Evolutionary conservation across 306 rosid species (phyloP).

Genomic region (Quercus rubra): DNA sequence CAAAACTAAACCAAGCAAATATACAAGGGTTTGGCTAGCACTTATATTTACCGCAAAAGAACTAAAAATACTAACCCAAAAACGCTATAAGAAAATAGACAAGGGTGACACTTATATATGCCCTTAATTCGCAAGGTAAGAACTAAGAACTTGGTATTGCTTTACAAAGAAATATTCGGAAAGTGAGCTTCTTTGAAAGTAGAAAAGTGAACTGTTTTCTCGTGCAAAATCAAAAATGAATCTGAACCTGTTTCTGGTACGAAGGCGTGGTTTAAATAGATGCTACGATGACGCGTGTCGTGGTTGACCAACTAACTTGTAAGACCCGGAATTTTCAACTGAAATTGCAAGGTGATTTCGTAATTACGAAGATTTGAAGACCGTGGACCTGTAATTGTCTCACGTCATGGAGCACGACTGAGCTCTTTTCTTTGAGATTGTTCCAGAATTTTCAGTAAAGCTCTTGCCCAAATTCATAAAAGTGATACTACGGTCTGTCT

Average conservation of each 20-base stretch:
- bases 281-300: conserved; percentile 32
- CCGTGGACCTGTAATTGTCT: neutral
- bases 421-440: neutral
- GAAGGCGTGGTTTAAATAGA: neutral
- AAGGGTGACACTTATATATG: no score
- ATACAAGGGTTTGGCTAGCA: no score
- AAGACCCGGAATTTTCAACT: conserved; percentile 1
- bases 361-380: no score
- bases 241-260: neutral
- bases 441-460: no score
- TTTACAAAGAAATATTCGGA: neutral
- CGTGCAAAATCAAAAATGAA: neutral
- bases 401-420: neutral
- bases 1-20: no score
- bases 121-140: no score
- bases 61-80: no score
- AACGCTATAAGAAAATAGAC: no score
- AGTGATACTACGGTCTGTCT: no score
- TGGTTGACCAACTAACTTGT: conserved; percentile 26
- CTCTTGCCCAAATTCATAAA: no score
- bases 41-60: no score
- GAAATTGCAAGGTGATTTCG: no score
- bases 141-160: neutral
- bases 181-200: neutral
- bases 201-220: neutral